Evolutionary conservation across 768 basidiomycete genomes (phyloP), one percentile per base, ranked within the genome.

Genomic region (Lactarius sanguifluus): DNA sequence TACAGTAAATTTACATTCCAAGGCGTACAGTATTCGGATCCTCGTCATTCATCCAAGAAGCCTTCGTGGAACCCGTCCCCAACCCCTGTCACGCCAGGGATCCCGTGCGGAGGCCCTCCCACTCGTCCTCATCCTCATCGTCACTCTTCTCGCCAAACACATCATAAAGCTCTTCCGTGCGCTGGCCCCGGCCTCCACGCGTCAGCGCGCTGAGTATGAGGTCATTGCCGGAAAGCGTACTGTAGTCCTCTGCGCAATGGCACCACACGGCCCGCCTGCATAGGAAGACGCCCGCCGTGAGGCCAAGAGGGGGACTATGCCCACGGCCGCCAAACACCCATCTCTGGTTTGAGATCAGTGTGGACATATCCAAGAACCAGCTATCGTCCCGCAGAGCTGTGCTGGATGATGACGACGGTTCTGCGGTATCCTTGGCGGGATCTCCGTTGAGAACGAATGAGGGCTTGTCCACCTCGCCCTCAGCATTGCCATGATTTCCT

Each of bases 281-380:
- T 81, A 98, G 91, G 83, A 92, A 95, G 32, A 89, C 72, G 0
- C 83, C 90, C 5, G 82, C 82, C 13, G 82, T 85, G 30, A 88
- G 77, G 36, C 86, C 90, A 96, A 94, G 55, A 96, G 70, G 4
- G 86, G 76, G 15, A 97, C 90, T 13, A 85, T 82, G n/a, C 86
- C 86, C n/a, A 90, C 78, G 1, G 94, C 93, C n/a, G 64, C 86
- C 88, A 66, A 95, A 94, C 77, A 97, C 86, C 96, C 96, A n/a
- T n/a, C 87, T 91, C 67, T 91, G 88, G 71, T 81, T 88, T 12
- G 85, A 83, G 58, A 91, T 79, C 30, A 96, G 84, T 64, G 83
- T 85, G 2, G 85, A 83, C 79, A 96, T 85, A 70, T 86, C 86
- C 1, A 90, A 81, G 79, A 93, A 94, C 89, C 91, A 94, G 64